Evolutionary conservation across 139 green algal species (phyloP).

Genomic region (Ettlia oleoabundans): DNA sequence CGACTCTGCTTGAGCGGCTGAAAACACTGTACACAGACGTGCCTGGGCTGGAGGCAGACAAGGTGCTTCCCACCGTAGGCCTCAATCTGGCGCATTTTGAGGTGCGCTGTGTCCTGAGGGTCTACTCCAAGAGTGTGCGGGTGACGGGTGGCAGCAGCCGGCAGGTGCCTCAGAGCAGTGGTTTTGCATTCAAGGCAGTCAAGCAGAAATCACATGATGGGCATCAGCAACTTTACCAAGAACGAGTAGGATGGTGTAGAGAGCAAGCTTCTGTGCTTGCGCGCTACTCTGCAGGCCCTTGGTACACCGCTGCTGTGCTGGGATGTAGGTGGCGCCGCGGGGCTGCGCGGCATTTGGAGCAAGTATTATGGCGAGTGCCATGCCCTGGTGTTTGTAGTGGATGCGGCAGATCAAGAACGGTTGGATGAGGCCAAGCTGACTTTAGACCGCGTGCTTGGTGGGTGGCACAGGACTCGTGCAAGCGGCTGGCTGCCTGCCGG

Average conservation of each 20-base stretch:
- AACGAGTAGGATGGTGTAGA: too few relatives aligned
- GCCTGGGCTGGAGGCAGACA: constrained; percentile 62
- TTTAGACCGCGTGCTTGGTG: constrained; percentile 74
- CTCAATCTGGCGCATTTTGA: constrained; percentile 52
- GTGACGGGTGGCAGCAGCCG: too few relatives aligned
- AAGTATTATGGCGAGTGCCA: constrained; percentile 97
- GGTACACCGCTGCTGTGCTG: constrained; percentile 85
- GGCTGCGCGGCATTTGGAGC: constrained; percentile 93
- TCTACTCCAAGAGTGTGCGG: too few relatives aligned
- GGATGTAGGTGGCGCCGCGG: constrained; percentile 87
- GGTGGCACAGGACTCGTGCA: background rate
- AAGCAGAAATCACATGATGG: too few relatives aligned
- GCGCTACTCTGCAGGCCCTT: constrained; percentile 65
- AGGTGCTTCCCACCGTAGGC: constrained; percentile 93
- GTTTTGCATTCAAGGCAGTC: too few relatives aligned
- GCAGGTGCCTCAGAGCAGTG: too few relatives aligned
- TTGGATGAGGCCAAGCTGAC: constrained; percentile 71
- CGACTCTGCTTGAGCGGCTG: constrained; percentile 89
- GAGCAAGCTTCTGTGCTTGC: too few relatives aligned
- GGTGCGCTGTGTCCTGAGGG: too few relatives aligned
- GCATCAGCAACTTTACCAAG: too few relatives aligned
- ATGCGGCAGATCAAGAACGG: constrained; percentile 60
- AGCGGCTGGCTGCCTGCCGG: too few relatives aligned
- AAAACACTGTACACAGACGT: constrained; percentile 84
- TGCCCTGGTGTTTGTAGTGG: constrained; percentile 91